Percentiles rank a stretch among this genome's conserved stretches.
phyloP scores from a whole-genome alignment of 495 filamentous ascomycete species.

The Amorphotheca resinae region DNA sequence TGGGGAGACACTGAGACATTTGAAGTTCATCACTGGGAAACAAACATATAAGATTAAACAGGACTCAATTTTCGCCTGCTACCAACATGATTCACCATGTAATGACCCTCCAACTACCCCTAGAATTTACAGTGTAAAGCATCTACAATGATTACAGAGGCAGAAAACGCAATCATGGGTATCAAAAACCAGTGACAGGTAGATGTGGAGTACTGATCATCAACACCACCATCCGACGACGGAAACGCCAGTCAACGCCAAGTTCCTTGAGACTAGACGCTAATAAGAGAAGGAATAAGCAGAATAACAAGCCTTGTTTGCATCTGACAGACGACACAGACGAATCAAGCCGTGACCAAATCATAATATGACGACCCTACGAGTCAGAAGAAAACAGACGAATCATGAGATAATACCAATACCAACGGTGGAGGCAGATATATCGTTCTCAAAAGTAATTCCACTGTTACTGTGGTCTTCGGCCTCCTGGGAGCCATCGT shows the following conservation, averaged over 20 bases:
- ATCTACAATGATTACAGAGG: constrained; percentile 1
- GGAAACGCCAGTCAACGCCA: constrained; percentile 4
- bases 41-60: not conserved
- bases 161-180: constrained; percentile 4
- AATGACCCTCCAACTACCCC: not conserved
- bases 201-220: constrained; percentile 9
- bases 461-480: constrained; percentile 12
- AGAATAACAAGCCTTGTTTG: not conserved
- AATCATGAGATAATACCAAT: too few species aligned
- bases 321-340: not conserved
- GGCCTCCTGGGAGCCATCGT: constrained; percentile 12
- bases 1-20: too few species aligned
- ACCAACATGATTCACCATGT: not conserved
- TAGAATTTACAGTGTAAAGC: constrained; percentile 1
- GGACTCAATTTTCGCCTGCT: not conserved
- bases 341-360: not conserved
- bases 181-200: constrained; percentile 1
- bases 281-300: not conserved
- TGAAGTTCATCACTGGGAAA: too few species aligned
- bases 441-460: constrained; percentile 6
- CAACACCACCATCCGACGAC: constrained; percentile 1
- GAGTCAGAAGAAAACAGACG: too few species aligned
- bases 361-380: too few species aligned
- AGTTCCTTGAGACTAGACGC: not conserved
- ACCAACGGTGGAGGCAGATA: constrained; percentile 3